Conservation (phyloP, 345 rosid genomes). For the Arabidopsis suecica region DNA sequence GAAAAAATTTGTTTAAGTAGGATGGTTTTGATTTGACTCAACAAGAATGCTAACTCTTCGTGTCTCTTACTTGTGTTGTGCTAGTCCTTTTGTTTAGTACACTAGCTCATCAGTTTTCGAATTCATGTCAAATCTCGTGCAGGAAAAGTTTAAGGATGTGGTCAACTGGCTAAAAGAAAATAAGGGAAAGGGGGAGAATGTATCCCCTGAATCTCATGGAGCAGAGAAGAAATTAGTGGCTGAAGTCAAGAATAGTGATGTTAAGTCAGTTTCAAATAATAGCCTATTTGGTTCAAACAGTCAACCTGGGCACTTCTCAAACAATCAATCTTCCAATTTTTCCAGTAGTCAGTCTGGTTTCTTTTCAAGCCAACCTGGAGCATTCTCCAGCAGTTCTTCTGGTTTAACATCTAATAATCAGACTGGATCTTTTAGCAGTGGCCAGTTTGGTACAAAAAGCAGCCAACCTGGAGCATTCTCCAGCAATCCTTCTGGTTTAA, state of each 20-base stretch:
- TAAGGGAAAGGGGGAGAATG: slow-evolving; percentile 53
- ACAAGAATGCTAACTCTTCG: neutral
- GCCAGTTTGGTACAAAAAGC: slow-evolving; percentile 41
- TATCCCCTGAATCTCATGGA: slow-evolving; percentile 50
- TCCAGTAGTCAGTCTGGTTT: slow-evolving; percentile 42
- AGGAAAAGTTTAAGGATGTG: slow-evolving; percentile 90
- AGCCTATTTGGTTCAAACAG: slow-evolving; percentile 18
- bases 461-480: slow-evolving; percentile 43
- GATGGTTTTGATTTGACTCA: slow-evolving; percentile 1
- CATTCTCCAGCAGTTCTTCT: slow-evolving; percentile 43
- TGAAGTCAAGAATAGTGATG: slow-evolving; percentile 53
- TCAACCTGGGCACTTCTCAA: slow-evolving; percentile 43
- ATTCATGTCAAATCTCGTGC: slow-evolving; percentile 24
- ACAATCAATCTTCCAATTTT: slow-evolving; percentile 37
- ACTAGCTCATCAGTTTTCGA: slow-evolving; percentile 18
- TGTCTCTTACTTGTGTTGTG: slow-evolving; percentile 12
- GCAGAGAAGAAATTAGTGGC: slow-evolving; percentile 52
- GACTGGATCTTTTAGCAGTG: slow-evolving; percentile 36
- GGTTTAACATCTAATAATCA: slow-evolving; percentile 33
- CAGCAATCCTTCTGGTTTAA: slow-evolving; percentile 34
- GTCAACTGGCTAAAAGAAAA: slow-evolving; percentile 87
- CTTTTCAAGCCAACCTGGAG: slow-evolving; percentile 42
- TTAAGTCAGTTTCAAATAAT: slow-evolving; percentile 41
- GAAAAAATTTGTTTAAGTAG: neutral
- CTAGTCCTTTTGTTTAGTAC: slow-evolving; percentile 1